phyloP scores from a whole-genome alignment of 2,329 filamentous ascomycete genomes.

The Apiospora aurea region DNA sequence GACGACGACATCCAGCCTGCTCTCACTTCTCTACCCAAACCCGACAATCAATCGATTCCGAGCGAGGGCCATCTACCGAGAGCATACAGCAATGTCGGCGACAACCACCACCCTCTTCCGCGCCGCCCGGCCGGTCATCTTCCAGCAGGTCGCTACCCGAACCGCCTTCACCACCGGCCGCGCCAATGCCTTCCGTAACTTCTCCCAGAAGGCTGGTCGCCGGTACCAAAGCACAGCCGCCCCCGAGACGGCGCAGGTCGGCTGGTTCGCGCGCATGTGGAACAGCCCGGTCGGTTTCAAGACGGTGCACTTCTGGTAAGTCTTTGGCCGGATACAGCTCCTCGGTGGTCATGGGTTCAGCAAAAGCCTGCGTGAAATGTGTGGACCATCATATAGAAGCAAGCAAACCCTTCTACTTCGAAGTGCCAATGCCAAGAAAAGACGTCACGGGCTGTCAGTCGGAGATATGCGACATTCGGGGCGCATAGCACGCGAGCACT shows the following conservation, averaged over 20 bases:
- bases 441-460: not conserved
- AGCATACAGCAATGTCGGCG: constrained; percentile 45
- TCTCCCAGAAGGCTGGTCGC: constrained; percentile 57
- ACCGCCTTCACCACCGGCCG: constrained; percentile 55
- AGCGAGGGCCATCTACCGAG: not conserved
- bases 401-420: not conserved
- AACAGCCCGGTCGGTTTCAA: constrained; percentile 82
- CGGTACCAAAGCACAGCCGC: constrained; percentile 75
- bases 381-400: not conserved
- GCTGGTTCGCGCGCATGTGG: constrained; percentile 81
- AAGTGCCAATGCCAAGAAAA: not conserved
- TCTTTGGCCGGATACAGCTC: constrained; percentile 26
- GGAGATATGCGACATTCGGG: not conserved
- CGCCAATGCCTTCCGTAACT: constrained; percentile 49
- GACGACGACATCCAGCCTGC: constrained; percentile 5
- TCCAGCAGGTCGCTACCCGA: constrained; percentile 62
- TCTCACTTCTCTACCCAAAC: not conserved
- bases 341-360: not conserved
- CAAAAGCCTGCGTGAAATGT: not conserved
- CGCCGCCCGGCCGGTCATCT: constrained; percentile 57
- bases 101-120: constrained; percentile 59
- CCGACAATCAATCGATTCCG: constrained; percentile 21
- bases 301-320: constrained; percentile 98
- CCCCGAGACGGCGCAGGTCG: constrained; percentile 49
- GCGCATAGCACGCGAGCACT: constrained; percentile 5